Percentiles rank a stretch among this genome's conserved stretches.
phyloP scores from a whole-genome alignment of 768 basidiomycete genomes.

The Cyathus striatus region DNA sequence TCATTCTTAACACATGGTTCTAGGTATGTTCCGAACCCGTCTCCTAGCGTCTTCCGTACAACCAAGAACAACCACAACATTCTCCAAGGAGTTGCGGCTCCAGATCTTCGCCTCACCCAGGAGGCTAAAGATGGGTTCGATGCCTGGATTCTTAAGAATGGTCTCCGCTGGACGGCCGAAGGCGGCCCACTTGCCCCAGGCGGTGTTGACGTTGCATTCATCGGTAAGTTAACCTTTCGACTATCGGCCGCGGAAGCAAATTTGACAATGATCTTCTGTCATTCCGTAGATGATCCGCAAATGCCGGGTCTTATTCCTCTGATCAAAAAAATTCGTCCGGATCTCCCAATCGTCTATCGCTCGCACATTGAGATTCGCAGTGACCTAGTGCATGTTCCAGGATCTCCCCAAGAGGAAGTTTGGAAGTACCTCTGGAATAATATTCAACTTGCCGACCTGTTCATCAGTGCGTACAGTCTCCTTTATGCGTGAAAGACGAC shows the following conservation, averaged over 20 bases:
- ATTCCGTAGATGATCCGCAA: slow-evolving; percentile 68
- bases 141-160: slow-evolving; percentile 88
- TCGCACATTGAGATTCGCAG: slow-evolving; percentile 94
- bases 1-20: not conserved
- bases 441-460: slow-evolving; percentile 84
- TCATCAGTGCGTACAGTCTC: slow-evolving; percentile 57
- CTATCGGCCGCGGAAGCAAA: not conserved
- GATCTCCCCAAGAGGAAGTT: slow-evolving; percentile 84
- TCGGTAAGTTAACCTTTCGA: slow-evolving; percentile 52
- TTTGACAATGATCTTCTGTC: slow-evolving; percentile 1
- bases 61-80: slow-evolving; percentile 97
- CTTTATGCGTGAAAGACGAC: not conserved
- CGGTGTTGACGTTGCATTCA: slow-evolving; percentile 84
- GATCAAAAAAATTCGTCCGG: slow-evolving; percentile 80
- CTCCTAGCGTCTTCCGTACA: slow-evolving; percentile 86
- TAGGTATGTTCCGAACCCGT: slow-evolving; percentile 87
- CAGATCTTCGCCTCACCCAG: slow-evolving; percentile 71
- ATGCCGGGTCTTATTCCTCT: slow-evolving; percentile 93
- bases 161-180: slow-evolving; percentile 80
- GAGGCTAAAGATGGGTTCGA: slow-evolving; percentile 78
- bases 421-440: slow-evolving; percentile 96
- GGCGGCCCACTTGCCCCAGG: slow-evolving; percentile 81
- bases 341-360: slow-evolving; percentile 86
- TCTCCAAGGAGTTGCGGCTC: slow-evolving; percentile 85
- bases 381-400: slow-evolving; percentile 76